These are phyloP conservation scores for Digitaria exilis DNA, from an alignment of 202 grass and related monocot genomes.

Conservation along the genomic window DNA sequence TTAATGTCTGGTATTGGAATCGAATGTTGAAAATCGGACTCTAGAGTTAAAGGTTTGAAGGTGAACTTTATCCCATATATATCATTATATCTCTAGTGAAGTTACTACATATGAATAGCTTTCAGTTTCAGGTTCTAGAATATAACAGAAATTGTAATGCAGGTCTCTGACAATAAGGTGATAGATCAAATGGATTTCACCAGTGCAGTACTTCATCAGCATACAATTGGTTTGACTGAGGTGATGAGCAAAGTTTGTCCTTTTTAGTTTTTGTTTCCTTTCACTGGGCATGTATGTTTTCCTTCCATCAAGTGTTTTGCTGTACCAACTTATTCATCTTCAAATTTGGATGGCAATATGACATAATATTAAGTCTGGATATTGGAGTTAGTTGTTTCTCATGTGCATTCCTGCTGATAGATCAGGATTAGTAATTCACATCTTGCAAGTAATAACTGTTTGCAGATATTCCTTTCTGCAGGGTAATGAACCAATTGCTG, in stretches of 20 bases:
- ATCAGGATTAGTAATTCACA: conserved; percentile 11
- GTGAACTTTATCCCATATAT: neutral
- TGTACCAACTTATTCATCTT: conserved; percentile 23
- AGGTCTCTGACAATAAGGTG: conserved; percentile 29
- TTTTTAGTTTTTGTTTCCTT: conserved; percentile 1
- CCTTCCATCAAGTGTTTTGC: conserved; percentile 6
- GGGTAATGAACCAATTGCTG: conserved; percentile 41
- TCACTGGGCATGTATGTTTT: neutral
- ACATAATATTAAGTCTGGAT: conserved; percentile 19
- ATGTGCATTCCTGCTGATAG: neutral
- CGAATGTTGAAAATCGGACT: too few relatives aligned
- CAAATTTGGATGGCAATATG: neutral
- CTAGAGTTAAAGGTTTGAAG: neutral
- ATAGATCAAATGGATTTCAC: conserved; percentile 31
- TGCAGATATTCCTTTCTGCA: conserved; percentile 31
- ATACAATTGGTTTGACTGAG: conserved; percentile 10
- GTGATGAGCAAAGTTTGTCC: conserved; percentile 21
- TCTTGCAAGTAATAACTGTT: too few relatives aligned
- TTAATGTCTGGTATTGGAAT: neutral
- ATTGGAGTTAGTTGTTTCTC: neutral
- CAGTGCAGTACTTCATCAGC: conserved; percentile 30
- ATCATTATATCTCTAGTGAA: conserved; percentile 7
- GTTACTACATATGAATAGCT: neutral
- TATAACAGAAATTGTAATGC: conserved; percentile 29
- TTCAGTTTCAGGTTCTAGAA: conserved; percentile 33